phyloP scores from a whole-genome alignment of 257 asterid genomes.

The Forsythia viridissima region DNA sequence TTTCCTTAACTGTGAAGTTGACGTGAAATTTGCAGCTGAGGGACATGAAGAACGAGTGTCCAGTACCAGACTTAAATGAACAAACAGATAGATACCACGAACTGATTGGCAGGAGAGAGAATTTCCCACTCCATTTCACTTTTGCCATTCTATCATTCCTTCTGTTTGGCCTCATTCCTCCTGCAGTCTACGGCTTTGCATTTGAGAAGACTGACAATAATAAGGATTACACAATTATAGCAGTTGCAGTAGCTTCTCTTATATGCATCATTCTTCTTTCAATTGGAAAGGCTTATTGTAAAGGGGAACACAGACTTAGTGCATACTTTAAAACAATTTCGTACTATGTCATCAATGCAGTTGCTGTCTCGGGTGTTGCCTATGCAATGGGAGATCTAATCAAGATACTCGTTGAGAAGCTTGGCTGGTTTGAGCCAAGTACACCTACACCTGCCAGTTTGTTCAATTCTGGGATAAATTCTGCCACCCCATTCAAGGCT shows the following conservation, averaged over 20 bases:
- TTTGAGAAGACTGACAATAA: conserved; percentile 42
- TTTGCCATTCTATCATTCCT: conserved; percentile 52
- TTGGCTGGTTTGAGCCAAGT: conserved; percentile 49
- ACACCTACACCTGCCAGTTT: conserved; percentile 8
- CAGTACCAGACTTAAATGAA: conserved; percentile 1
- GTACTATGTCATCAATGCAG: conserved; percentile 43
- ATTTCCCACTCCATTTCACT: conserved; percentile 47
- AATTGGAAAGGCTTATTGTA: conserved; percentile 40
- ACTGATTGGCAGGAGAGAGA: conserved; percentile 45
- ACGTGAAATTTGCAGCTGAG: conserved; percentile 37
- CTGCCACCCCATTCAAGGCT: conserved; percentile 31
- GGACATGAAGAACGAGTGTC: conserved; percentile 43
- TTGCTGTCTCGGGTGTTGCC: conserved; percentile 48
- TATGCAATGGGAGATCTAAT: conserved; percentile 46
- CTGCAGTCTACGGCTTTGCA: conserved; percentile 50
- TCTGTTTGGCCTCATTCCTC: conserved; percentile 59
- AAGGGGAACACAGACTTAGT: conserved; percentile 16
- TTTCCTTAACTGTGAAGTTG: not conserved
- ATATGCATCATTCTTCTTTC: conserved; percentile 49
- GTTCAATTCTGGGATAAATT: conserved; percentile 10
- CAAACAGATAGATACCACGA: conserved; percentile 38
- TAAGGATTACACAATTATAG: conserved; percentile 45
- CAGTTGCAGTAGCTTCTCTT: conserved; percentile 47
- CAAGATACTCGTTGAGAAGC: conserved; percentile 27
- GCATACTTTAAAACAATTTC: conserved; percentile 36